These are phyloP conservation scores for Agaricales sp. DNA, from an alignment of 1,284 basidiomycete species.

Conservation along the genomic window DNA sequence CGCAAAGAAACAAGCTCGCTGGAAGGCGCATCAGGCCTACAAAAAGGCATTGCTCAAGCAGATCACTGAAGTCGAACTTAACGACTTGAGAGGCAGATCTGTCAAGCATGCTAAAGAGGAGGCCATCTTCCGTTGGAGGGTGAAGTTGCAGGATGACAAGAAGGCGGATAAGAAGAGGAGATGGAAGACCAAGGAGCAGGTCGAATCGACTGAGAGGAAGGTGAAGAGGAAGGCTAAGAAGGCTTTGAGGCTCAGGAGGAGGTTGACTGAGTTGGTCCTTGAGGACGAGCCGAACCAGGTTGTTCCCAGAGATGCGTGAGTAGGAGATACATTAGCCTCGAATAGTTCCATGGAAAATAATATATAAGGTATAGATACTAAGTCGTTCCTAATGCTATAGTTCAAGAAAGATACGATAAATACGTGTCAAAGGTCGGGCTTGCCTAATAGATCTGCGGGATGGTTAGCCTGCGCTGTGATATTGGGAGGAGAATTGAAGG, in stretches of 20 bases:
- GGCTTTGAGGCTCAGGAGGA: constrained; percentile 48
- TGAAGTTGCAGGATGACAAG: constrained; percentile 44
- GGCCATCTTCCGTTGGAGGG: constrained; percentile 63
- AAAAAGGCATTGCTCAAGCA: constrained; percentile 40
- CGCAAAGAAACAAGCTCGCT: constrained; percentile 68
- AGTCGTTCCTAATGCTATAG: no score
- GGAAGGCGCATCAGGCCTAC: constrained; percentile 43
- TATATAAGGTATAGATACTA: no score
- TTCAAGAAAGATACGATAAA: no score
- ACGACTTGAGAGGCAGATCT: constrained; percentile 44
- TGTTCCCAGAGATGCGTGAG: constrained; percentile 32
- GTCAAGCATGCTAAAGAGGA: constrained; percentile 54
- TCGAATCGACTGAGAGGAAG: constrained; percentile 36
- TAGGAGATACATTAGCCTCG: constrained; percentile 3
- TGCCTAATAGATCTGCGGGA: no score
- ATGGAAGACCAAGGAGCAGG: constrained; percentile 38
- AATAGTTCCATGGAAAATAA: not conserved
- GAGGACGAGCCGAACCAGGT: constrained; percentile 56
- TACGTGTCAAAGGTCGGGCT: no score
- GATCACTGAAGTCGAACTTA: constrained; percentile 43
- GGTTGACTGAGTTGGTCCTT: constrained; percentile 51
- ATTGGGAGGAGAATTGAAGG: constrained; percentile 14
- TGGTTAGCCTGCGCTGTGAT: no score
- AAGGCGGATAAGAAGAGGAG: constrained; percentile 48
- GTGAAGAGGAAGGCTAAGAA: constrained; percentile 35